phyloP scores from a whole-genome alignment of 352 stramenopile species.

The Phytopythium cucurbitacearum region DNA sequence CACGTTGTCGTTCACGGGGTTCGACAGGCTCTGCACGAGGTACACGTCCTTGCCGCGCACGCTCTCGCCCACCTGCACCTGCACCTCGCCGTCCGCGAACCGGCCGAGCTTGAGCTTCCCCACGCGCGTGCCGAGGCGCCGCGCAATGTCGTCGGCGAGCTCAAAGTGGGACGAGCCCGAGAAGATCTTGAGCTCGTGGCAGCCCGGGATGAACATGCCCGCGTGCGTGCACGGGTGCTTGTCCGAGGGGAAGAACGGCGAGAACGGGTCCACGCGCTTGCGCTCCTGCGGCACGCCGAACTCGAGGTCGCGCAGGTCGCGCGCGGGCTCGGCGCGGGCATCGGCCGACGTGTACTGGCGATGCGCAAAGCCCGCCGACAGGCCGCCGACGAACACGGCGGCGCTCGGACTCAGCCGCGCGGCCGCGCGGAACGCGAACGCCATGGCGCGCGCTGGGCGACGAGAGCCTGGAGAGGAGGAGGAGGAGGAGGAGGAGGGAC shows the following conservation, averaged over 20 bases:
- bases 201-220: conserved; percentile 90
- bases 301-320: conserved; percentile 79
- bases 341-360: conserved; percentile 16
- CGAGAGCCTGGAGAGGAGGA: background rate
- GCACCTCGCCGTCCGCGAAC: conserved; percentile 92
- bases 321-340: conserved; percentile 47
- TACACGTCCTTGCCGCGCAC: conserved; percentile 94
- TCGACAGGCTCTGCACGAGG: conserved; percentile 90
- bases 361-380: conserved; percentile 38
- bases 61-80: conserved; percentile 90
- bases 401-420: conserved; percentile 35
- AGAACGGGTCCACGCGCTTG: conserved; percentile 87
- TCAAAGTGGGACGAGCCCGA: conserved; percentile 89
- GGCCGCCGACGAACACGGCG: conserved; percentile 52
- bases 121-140: conserved; percentile 80
- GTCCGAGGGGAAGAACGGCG: conserved; percentile 86
- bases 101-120: conserved; percentile 86
- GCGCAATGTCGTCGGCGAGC: conserved; percentile 88
- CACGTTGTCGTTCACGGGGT: conserved; percentile 93
- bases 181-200: conserved; percentile 93
- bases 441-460: conserved; percentile 23
- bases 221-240: conserved; percentile 89
- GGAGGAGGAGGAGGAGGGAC: background rate
- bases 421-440: conserved; percentile 52
- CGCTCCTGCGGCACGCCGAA: conserved; percentile 83